phyloP scores from a whole-genome alignment of 768 basidiomycete species.

The Termitomyces sp. region DNA sequence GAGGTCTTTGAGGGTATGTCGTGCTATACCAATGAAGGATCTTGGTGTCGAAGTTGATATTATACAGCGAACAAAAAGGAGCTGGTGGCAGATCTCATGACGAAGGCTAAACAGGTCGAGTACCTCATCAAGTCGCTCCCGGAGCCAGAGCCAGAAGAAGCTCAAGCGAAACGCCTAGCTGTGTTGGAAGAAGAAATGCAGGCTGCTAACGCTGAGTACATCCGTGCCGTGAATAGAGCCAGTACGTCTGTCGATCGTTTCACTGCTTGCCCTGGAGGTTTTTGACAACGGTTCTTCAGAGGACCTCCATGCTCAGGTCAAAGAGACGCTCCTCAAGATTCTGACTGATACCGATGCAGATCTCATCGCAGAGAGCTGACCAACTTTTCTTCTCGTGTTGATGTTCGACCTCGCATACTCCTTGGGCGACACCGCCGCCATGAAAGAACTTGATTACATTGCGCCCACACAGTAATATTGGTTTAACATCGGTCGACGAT shows the following conservation, averaged over 20 bases:
- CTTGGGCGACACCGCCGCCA: background rate
- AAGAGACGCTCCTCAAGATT: constrained; percentile 52
- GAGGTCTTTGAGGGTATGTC: constrained; percentile 69
- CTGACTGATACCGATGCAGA: constrained; percentile 44
- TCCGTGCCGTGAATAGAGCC: constrained; percentile 63
- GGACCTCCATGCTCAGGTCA: constrained; percentile 52
- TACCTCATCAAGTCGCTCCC: constrained; percentile 78
- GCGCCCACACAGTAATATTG: background rate
- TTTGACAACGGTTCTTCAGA: constrained; percentile 29
- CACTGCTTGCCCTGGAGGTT: background rate
- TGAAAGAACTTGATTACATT: background rate
- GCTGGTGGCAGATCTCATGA: constrained; percentile 74
- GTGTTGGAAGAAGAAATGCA: constrained; percentile 66
- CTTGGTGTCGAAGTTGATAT: background rate
- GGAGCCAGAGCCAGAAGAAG: constrained; percentile 71
- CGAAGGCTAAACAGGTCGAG: constrained; percentile 87
- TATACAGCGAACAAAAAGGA: constrained; percentile 73
- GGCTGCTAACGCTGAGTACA: constrained; percentile 70
- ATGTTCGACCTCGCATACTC: background rate
- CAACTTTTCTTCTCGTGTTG: constrained; percentile 27
- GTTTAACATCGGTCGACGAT: background rate
- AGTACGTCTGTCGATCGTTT: constrained; percentile 42
- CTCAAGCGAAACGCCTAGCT: constrained; percentile 68
- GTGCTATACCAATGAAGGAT: background rate
- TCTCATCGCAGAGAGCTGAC: constrained; percentile 7